Percentiles rank a stretch among this genome's conserved stretches.
phyloP scores from a whole-genome alignment of 2,329 filamentous ascomycete species.

The Pseudocercospora ulei region DNA sequence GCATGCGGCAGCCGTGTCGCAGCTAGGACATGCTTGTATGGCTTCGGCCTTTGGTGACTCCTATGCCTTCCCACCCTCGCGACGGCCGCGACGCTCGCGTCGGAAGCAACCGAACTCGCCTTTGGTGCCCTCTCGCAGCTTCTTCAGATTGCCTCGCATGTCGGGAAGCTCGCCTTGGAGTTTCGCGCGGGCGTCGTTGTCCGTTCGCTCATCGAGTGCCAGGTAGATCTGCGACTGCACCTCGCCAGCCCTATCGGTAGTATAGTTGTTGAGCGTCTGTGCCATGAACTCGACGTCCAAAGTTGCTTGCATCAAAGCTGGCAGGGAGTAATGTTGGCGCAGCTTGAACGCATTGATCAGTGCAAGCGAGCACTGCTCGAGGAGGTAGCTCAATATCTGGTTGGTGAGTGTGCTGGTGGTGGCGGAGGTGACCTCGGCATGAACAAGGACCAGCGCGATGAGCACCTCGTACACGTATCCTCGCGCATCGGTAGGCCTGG shows the following conservation, averaged over 20 bases:
- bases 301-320: constrained; percentile 89
- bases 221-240: constrained; percentile 86
- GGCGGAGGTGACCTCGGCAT: constrained; percentile 49
- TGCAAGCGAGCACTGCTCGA: constrained; percentile 69
- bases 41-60: not conserved
- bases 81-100: constrained; percentile 17
- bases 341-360: constrained; percentile 71
- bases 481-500: constrained; percentile 60
- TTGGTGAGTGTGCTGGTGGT: constrained; percentile 61
- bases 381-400: constrained; percentile 74
- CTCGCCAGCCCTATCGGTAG: constrained; percentile 68
- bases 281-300: constrained; percentile 95
- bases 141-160: constrained; percentile 80
- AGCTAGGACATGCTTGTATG: not conserved
- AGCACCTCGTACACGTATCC: constrained; percentile 86
- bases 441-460: constrained; percentile 75
- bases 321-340: constrained; percentile 57
- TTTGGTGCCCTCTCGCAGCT: constrained; percentile 67
- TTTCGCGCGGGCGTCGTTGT: constrained; percentile 68
- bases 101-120: constrained; percentile 56
- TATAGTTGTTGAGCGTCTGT: constrained; percentile 84
- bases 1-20: not conserved
- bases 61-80: constrained; percentile 15
- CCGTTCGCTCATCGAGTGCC: constrained; percentile 78
- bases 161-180: constrained; percentile 81